phyloP scores from a whole-genome alignment of 2,329 filamentous ascomycete species.

The Aspergillus unguis region DNA sequence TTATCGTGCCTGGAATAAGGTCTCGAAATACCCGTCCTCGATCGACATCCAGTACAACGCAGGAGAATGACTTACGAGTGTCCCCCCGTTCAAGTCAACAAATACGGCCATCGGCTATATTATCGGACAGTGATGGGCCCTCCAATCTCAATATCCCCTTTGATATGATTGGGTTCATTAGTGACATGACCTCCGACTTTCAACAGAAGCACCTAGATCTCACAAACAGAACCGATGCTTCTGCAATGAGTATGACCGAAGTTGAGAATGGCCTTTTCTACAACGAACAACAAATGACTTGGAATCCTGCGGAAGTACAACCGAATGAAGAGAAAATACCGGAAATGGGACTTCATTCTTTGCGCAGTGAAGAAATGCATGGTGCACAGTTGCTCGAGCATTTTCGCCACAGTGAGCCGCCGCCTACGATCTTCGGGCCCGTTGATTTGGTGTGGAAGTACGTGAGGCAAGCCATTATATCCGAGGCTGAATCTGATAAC shows the following conservation, averaged over 20 bases:
- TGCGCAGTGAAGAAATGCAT: background rate
- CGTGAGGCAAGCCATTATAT: conserved; percentile 24
- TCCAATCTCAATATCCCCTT: conserved; percentile 23
- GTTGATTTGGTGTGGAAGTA: conserved; percentile 34
- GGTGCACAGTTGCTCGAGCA: conserved; percentile 31
- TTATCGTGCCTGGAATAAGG: conserved; percentile 17
- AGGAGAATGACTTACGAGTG: background rate
- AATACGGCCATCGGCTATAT: conserved; percentile 30
- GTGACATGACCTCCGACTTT: conserved; percentile 35
- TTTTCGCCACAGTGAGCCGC: conserved; percentile 28
- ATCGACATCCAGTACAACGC: background rate
- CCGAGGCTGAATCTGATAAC: conserved; percentile 23
- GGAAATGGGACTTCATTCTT: too few relatives aligned
- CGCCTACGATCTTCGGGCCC: conserved; percentile 31
- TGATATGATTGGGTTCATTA: conserved; percentile 37
- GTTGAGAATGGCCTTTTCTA: background rate
- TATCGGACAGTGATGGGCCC: conserved; percentile 13
- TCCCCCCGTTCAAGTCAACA: conserved; percentile 10
- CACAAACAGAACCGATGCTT: conserved; percentile 18
- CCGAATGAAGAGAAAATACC: too few relatives aligned
- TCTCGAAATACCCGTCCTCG: conserved; percentile 2
- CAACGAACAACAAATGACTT: conserved; percentile 9
- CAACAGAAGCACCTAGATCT: conserved; percentile 35
- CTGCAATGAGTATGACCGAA: background rate
- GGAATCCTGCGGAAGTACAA: background rate